phyloP scores from a whole-genome alignment of 495 filamentous ascomycete species.

The Aspergillus kassunensis region DNA sequence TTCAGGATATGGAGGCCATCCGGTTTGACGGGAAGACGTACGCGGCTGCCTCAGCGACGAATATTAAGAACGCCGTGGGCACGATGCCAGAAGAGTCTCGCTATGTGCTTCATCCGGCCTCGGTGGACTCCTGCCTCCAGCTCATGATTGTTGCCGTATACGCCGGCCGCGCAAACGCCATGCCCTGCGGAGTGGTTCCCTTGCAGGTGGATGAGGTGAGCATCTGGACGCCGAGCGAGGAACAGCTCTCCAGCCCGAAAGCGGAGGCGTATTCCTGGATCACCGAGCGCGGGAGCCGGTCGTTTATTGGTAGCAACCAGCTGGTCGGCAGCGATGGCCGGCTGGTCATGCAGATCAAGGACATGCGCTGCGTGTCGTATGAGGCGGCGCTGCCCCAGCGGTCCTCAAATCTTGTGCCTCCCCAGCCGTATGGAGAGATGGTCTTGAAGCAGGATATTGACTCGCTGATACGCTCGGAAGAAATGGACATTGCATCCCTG shows the following conservation, averaged over 20 bases:
- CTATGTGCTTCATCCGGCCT: slow-evolving; percentile 35
- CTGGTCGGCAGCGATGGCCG: not conserved
- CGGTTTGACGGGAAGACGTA: slow-evolving; percentile 13
- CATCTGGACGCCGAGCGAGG: slow-evolving; percentile 22
- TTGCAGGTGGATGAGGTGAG: slow-evolving; percentile 32
- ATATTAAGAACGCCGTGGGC: slow-evolving; percentile 5
- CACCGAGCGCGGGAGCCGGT: not conserved
- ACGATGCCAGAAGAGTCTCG: slow-evolving; percentile 30
- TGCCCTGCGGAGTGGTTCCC: slow-evolving; percentile 33
- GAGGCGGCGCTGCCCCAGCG: slow-evolving; percentile 23
- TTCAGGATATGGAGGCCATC: slow-evolving; percentile 19
- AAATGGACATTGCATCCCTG: not conserved
- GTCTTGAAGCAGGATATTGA: slow-evolving; percentile 10
- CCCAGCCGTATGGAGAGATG: slow-evolving; percentile 3
- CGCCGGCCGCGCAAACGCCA: slow-evolving; percentile 23
- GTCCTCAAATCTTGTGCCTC: slow-evolving; percentile 1
- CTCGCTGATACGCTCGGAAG: not conserved
- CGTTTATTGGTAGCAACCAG: not conserved
- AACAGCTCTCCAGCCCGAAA: not conserved
- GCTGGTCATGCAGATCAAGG: slow-evolving; percentile 18
- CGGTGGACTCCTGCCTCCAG: slow-evolving; percentile 35
- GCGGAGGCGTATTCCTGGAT: not conserved
- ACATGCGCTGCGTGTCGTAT: slow-evolving; percentile 24
- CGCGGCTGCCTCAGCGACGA: not conserved
- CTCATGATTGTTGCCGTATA: slow-evolving; percentile 31